These are phyloP conservation scores for Melaleuca quinquenervia DNA, from an alignment of 345 rosid species.

Conservation along the genomic window DNA sequence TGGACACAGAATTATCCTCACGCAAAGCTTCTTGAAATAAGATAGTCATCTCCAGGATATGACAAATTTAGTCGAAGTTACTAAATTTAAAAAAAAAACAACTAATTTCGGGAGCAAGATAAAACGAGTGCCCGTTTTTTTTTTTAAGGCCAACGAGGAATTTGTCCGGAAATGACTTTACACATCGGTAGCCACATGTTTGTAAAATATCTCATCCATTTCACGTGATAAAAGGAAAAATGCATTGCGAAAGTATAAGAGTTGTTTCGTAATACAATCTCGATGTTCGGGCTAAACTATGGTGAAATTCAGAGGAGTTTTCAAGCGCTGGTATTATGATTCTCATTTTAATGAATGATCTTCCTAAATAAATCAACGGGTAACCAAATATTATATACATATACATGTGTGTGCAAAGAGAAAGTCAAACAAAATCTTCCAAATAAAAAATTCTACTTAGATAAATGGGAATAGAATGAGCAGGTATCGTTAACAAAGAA, in stretches of 20 bases:
- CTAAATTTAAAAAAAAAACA: background rate
- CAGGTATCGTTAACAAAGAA: background rate
- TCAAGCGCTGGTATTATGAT: rapidly evolving
- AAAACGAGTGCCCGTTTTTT: background rate
- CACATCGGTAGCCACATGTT: rapidly evolving
- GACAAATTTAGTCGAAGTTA: background rate
- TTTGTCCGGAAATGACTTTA: rapidly evolving
- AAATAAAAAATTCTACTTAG: background rate
- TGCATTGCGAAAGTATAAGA: background rate
- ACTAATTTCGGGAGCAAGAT: rapidly evolving
- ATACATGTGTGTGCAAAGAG: background rate
- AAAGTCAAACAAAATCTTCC: background rate
- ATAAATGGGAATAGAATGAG: background rate
- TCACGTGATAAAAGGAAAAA: rapidly evolving
- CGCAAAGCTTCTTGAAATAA: background rate
- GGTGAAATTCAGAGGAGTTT: background rate
- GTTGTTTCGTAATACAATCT: background rate
- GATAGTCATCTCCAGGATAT: background rate
- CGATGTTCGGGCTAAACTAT: background rate
- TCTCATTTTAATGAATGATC: background rate
- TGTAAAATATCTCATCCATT: background rate
- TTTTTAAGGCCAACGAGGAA: background rate
- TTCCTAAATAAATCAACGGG: background rate
- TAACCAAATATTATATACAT: background rate
- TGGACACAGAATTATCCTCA: background rate